A percentile compares a stretch with the other conserved stretches of the same genome.
phyloP scores from a whole-genome alignment of 1,139 yeast genomes.

The Ogataea hybrid region DNA sequence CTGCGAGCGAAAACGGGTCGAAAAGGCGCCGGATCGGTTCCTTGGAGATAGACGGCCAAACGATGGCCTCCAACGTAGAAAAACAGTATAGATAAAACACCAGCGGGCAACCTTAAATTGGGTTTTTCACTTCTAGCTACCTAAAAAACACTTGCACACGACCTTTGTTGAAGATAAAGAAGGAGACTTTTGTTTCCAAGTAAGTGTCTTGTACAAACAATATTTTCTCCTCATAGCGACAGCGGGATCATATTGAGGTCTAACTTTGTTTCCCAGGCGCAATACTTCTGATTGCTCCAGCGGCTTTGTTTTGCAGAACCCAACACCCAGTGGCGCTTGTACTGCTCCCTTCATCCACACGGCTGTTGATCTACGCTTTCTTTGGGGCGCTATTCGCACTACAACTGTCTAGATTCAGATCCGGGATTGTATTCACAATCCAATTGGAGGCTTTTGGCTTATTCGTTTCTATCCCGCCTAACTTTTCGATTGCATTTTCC shows the following conservation, averaged over 20 bases:
- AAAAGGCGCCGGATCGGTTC: not conserved
- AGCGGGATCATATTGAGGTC: not conserved
- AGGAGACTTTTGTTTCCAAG: constrained; percentile 11
- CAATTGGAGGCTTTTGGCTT: constrained; percentile 1
- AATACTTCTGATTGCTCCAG: not conserved
- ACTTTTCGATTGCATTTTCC: constrained; percentile 1
- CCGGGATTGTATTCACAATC: not conserved
- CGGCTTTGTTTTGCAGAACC: not conserved
- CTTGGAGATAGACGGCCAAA: not conserved
- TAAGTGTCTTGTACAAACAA: constrained; percentile 8
- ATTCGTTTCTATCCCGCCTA: constrained; percentile 1
- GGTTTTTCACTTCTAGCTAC: no score
- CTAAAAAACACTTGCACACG: not conserved
- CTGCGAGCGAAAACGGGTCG: constrained; percentile 3
- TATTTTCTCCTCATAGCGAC: constrained; percentile 4
- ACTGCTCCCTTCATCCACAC: not conserved
- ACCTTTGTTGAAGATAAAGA: not conserved
- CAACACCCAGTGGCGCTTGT: not conserved
- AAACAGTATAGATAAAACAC: not conserved
- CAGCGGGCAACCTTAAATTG: not conserved
- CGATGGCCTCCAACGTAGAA: not conserved
- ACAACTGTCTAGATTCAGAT: not conserved
- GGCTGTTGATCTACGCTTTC: not conserved
- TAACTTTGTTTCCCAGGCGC: not conserved
- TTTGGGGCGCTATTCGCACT: not conserved